phyloP scores from a whole-genome alignment of 2,329 filamentous ascomycete species.

The Tolypocladium endophyticum region DNA sequence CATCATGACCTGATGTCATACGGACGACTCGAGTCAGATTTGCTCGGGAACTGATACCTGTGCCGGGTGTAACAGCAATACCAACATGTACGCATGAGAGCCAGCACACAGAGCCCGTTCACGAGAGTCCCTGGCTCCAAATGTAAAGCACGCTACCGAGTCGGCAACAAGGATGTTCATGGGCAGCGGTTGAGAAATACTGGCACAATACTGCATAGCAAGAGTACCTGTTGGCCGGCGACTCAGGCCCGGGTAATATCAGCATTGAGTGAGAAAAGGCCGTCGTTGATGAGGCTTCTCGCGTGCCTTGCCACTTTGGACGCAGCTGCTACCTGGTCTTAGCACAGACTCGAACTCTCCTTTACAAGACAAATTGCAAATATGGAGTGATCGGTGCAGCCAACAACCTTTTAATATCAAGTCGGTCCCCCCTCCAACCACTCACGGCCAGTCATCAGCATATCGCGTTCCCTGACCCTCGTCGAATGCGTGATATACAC shows the following conservation, averaged over 20 bases:
- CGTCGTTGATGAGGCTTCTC: background rate
- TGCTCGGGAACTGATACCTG: background rate
- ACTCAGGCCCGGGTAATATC: background rate
- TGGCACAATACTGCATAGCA: background rate
- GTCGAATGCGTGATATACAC: background rate
- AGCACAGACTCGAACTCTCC: background rate
- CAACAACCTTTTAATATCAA: background rate
- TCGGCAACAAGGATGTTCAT: background rate
- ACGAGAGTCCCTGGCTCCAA: background rate
- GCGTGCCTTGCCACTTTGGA: background rate
- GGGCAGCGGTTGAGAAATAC: background rate
- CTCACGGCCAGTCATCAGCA: background rate
- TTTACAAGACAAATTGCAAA: too few relatives aligned
- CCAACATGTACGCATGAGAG: background rate
- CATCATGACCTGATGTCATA: background rate
- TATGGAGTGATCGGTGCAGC: background rate
- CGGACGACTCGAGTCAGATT: background rate
- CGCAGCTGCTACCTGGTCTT: background rate
- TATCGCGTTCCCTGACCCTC: background rate
- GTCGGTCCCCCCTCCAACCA: background rate
- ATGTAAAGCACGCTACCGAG: background rate
- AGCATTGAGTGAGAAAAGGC: background rate
- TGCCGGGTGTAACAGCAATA: background rate
- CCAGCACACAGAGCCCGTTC: too few relatives aligned
- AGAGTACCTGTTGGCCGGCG: background rate